Evolutionary conservation across 148 eudicot genomes (phyloP).

Genomic region (Oxyria digyna): DNA sequence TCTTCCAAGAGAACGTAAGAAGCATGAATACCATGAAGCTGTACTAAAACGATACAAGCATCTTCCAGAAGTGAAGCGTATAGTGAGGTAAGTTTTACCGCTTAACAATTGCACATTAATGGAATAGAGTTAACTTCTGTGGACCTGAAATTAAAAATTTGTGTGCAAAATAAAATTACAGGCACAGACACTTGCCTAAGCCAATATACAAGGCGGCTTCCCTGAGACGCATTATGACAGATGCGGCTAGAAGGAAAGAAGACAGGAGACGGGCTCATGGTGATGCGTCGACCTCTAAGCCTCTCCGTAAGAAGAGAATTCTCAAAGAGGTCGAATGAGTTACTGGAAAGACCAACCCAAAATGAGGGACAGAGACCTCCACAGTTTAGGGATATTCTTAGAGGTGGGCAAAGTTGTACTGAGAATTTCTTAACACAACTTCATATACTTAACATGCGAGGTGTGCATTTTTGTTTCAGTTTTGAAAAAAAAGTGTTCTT

Average conservation of each 20-base stretch:
- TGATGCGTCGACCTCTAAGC: constrained; percentile 50
- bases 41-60: constrained; percentile 76
- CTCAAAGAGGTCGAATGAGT: constrained; percentile 55
- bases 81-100: constrained; percentile 43
- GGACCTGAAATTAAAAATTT: too few relatives aligned
- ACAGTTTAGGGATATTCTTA: neutral
- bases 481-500: neutral
- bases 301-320: constrained; percentile 52
- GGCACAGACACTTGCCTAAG: constrained; percentile 86
- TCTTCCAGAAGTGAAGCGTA: constrained; percentile 80
- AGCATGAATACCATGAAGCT: constrained; percentile 71
- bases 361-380: neutral
- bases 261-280: constrained; percentile 81
- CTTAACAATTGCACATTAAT: neutral
- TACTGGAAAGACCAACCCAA: neutral
- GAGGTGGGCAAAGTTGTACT: neutral
- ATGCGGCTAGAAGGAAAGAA: constrained; percentile 56
- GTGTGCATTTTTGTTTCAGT: neutral
- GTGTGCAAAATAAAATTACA: constrained; percentile 20
- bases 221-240: constrained; percentile 43
- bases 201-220: constrained; percentile 50
- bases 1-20: constrained; percentile 81
- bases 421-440: neutral
- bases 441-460: neutral
- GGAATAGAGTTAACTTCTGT: neutral